Evolutionary conservation across 176 grass and related monocot genomes (phyloP).

Genomic region (Zizania latifolia): DNA sequence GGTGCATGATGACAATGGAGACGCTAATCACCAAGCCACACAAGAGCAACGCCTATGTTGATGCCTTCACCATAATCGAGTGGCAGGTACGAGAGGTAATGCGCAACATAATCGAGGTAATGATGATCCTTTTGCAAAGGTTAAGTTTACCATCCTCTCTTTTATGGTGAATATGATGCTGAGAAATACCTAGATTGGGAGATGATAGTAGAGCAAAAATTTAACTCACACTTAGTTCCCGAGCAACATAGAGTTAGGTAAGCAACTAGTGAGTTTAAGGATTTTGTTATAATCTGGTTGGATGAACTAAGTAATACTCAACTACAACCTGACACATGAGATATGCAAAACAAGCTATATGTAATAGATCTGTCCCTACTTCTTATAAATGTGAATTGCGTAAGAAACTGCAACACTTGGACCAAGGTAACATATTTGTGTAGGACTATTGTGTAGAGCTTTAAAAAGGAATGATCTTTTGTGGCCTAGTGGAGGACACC

Average conservation of each 20-base stretch:
- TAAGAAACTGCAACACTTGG: background rate
- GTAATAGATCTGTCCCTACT: background rate
- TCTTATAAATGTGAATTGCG: background rate
- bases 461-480: background rate
- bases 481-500: background rate
- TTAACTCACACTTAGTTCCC: no score
- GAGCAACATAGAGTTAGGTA: background rate
- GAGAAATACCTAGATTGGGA: no score
- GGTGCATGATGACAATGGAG: no score
- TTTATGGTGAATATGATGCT: no score
- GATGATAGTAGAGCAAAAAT: no score
- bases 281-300: background rate
- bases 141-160: background rate
- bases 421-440: background rate
- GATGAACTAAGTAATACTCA: background rate
- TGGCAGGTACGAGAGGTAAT: no score
- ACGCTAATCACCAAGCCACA: no score
- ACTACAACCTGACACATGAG: background rate
- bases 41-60: no score
- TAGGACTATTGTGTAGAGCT: background rate
- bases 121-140: background rate
- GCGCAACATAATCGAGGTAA: background rate
- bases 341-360: background rate
- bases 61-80: no score
- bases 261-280: background rate